Conservation (phyloP, 305 asterid species). For the Ajuga reptans region DNA sequence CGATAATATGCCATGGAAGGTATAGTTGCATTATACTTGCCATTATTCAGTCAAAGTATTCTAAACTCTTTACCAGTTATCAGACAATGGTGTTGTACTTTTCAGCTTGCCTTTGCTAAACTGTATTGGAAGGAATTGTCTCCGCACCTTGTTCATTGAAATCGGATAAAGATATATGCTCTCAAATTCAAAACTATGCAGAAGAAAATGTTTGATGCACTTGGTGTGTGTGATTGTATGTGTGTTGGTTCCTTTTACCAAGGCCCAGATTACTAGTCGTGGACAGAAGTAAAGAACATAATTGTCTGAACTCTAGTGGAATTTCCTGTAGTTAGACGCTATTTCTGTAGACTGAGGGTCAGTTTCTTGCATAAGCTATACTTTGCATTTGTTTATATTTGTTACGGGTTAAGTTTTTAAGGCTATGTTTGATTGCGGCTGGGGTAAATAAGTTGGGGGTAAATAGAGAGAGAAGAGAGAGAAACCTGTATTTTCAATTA, state of each 20-base stretch:
- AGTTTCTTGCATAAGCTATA: not conserved
- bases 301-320: not conserved
- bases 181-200: not conserved
- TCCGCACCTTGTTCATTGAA: not conserved
- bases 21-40: slow-evolving; percentile 24
- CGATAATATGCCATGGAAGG: slow-evolving; percentile 56
- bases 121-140: slow-evolving; percentile 12
- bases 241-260: not conserved
- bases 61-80: not conserved
- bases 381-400: not conserved
- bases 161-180: not conserved
- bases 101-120: not conserved
- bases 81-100: not conserved
- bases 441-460: too few species aligned
- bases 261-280: not conserved
- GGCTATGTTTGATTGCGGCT: too few species aligned
- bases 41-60: not conserved
- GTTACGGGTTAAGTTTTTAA: not conserved
- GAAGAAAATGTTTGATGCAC: too few species aligned
- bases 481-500: too few species aligned
- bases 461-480: too few species aligned
- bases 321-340: not conserved
- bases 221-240: too few species aligned
- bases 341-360: not conserved
- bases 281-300: not conserved